Evolutionary conservation across 345 rosid species (phyloP).

Genomic region (Brassica nigra): DNA sequence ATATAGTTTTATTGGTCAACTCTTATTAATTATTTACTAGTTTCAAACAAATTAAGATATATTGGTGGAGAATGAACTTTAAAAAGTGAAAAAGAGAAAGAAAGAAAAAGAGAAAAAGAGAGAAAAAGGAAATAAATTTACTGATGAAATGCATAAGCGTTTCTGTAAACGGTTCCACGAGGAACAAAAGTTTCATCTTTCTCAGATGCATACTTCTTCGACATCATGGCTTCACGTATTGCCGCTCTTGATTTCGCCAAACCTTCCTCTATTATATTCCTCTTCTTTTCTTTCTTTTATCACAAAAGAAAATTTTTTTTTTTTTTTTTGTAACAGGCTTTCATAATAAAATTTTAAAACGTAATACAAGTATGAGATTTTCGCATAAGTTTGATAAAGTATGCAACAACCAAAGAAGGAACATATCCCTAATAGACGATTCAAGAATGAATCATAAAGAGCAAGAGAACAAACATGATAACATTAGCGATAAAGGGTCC

Average conservation of each 20-base stretch:
- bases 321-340: too few relatives aligned
- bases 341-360: too few relatives aligned
- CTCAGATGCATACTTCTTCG: constrained; percentile 42
- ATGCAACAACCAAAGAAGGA: too few relatives aligned
- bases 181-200: constrained; percentile 48
- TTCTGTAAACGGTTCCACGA: constrained; percentile 55
- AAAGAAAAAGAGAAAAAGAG: neutral
- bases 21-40: neutral
- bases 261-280: constrained; percentile 40
- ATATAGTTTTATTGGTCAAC: neutral
- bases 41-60: neutral
- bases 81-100: neutral
- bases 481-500: too few relatives aligned
- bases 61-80: neutral
- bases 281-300: constrained; percentile 26
- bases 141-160: constrained; percentile 64
- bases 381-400: too few relatives aligned
- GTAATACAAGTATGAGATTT: too few relatives aligned
- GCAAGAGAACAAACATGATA: too few relatives aligned
- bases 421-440: too few relatives aligned
- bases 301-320: constrained; percentile 3
- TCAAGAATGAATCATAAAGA: too few relatives aligned
- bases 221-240: constrained; percentile 47
- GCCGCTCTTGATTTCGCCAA: constrained; percentile 55
- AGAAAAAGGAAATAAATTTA: constrained; percentile 28